Base-by-base conservation (phyloP, 2,329 filamentous ascomycete genomes). In the Ceratocystis cacaofunesta region DNA sequence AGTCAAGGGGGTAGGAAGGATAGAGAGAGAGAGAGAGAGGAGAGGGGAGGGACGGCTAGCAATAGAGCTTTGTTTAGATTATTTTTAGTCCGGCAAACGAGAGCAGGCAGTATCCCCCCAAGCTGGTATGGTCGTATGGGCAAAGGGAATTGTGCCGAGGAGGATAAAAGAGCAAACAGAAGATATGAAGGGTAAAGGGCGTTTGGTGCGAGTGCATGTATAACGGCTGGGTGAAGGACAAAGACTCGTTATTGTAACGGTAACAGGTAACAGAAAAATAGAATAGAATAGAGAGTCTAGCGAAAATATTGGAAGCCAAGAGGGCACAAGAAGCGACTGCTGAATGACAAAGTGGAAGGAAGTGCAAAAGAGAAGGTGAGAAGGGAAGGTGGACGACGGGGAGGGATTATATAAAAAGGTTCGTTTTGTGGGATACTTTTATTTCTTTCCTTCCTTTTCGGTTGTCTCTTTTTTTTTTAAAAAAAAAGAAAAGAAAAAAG, bases 281-380 rank as follows among this genome's bases (percentile, higher is more conserved):
- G 22, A 57, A 57, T 28, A 32, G 50, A 57, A 57, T 3, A 30
- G 32, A 25, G 10, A 25, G 12, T 57, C 50, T 30, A 57, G 50
- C 50, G 50, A 57, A 28, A 57, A n/a, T 57, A 57, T 57, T 57
- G 50, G 25, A 57, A 57, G 50, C 50, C 50, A 57, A 57, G 50
- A 57, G 22, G 6, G 25, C 50, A 57, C 50, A 57, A 57, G 50
- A 57, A 57, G 12, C 50, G 50, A 57, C 8, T 12, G 15, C 3
- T 57, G 50, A 30, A 57, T 57, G 50, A 57, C 50, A 57, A 57
- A 28, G 50, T 57, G 25, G 28, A 28, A 57, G 25, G 19, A 30
- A 22, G 17, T 22, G 50, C n/a, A 50, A 57, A 30, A 17, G 25
- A 30, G 22, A 22, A 57, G 50, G 25, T 25, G 10, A 57, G 25